Evolutionary conservation across 1,284 basidiomycete species (phyloP), one percentile per base, ranked within the genome.

Genomic region (Cystobasidium slooffiae): DNA sequence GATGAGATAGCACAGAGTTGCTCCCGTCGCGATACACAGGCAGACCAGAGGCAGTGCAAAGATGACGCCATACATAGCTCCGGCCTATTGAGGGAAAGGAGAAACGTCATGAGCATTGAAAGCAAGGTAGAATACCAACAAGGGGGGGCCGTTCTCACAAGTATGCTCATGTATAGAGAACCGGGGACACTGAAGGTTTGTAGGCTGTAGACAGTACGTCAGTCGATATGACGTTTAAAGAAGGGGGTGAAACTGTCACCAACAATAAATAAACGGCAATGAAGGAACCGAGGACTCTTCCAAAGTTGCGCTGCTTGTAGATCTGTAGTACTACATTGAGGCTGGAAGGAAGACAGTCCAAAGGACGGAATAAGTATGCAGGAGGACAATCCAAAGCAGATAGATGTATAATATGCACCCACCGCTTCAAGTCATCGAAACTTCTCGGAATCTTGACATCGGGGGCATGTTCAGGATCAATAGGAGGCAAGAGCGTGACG

Each of bases 151-250:
- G 22, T 7, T 24, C 58, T 41, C 5, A 64, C 69, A 8, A 72
- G 61, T 9, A 68, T 72, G 65, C 93, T 94, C 75, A 99, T 88
- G 82, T 99, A 99, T 95, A 98, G 98, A 24, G 93, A 96, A 0
- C 96, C 96, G 0, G 96, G 96, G 6, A 99, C 87, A 1, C 93
- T 94, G 83, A 98, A 99, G 0, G 94, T 93, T 85, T 99, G 96
- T 4, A 98, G 86, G 83, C 93, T 94, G 81, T 18, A 62, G 72
- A 22, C 4, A 8, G 37, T 6, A 55, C 8, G 51, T 16, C 75
- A 20, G 24, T 16, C 16, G 22, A 16, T 7, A 49, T 12, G 1
- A n/a, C 3, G 20, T 5, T 1, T 1, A 52, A 51, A 72, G 74
- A 70, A 16, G 20, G 22, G 22, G 31, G 39, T 49, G 68, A 31